phyloP scores from a whole-genome alignment of 257 asterid genomes.

The Cynanchum wilfordii region DNA sequence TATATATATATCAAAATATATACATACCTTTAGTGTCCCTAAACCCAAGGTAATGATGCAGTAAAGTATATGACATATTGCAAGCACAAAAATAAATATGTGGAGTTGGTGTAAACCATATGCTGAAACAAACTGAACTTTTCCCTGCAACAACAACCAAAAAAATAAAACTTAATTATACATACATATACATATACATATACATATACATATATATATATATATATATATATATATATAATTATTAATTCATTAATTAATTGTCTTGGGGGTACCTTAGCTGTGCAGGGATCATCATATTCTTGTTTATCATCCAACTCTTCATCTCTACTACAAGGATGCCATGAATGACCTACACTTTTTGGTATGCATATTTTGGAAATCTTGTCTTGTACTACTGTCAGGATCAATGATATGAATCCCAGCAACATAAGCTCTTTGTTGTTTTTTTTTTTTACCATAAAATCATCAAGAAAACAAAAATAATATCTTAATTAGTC shows the following conservation, averaged over 20 bases:
- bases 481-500: neutral
- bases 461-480: neutral
- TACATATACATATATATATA: too few relatives aligned
- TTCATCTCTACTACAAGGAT: slow-evolving; percentile 68
- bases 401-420: slow-evolving; percentile 73
- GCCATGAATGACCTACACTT: slow-evolving; percentile 59
- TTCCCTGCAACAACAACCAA: slow-evolving; percentile 38
- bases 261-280: too few relatives aligned
- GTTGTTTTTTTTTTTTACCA: neutral
- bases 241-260: too few relatives aligned
- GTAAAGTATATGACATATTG: slow-evolving; percentile 64
- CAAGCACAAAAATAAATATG: slow-evolving; percentile 75
- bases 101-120: slow-evolving; percentile 78
- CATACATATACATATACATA: too few relatives aligned
- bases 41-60: slow-evolving; percentile 61
- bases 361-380: slow-evolving; percentile 60
- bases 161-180: neutral
- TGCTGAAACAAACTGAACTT: slow-evolving; percentile 57
- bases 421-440: slow-evolving; percentile 90
- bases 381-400: slow-evolving; percentile 52
- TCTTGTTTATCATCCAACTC: neutral
- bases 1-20: too few relatives aligned
- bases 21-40: slow-evolving; percentile 66
- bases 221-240: too few relatives aligned
- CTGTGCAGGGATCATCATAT: neutral